phyloP scores from a whole-genome alignment of 176 grass and related monocot genomes.

The Phyllostachys edulis region DNA sequence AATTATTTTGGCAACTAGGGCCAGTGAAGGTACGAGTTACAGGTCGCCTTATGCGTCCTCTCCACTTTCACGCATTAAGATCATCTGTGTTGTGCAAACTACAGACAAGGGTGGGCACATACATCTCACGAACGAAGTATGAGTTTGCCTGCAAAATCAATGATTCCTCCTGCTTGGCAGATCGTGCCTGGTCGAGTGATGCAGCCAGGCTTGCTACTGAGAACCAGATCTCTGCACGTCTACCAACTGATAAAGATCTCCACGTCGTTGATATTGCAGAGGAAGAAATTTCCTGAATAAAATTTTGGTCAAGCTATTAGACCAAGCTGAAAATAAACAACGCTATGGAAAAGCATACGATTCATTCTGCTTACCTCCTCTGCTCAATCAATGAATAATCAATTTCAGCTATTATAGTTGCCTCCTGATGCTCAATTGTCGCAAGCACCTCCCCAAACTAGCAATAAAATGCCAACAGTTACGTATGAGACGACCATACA shows the following conservation, averaged over 20 bases:
- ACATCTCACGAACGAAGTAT: not conserved
- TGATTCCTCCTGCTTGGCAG: not conserved
- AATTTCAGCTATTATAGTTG: conserved; percentile 66
- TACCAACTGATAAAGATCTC: conserved; percentile 84
- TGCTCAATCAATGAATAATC: conserved; percentile 90
- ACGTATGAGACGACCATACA: not conserved
- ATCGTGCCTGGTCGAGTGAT: not conserved
- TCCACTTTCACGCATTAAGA: not conserved
- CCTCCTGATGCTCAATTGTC: conserved; percentile 72
- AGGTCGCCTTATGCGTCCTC: conserved; percentile 3
- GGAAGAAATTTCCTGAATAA: conserved; percentile 68
- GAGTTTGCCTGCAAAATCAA: not conserved
- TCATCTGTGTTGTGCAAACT: not conserved
- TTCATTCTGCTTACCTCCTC: conserved; percentile 49
- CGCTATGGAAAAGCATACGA: not conserved
- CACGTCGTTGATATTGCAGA: conserved; percentile 61
- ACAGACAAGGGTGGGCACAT: not conserved
- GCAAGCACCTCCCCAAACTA: conserved; percentile 96
- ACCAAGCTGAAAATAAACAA: not conserved
- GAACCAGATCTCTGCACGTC: conserved; percentile 66
- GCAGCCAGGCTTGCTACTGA: conserved; percentile 22
- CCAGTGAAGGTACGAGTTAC: conserved; percentile 3
- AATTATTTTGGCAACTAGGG: not conserved
- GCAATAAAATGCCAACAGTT: conserved; percentile 21
- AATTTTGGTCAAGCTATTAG: not conserved